Base-by-base conservation (phyloP, 2,329 filamentous ascomycete genomes). In the Alternaria gaisen region DNA sequence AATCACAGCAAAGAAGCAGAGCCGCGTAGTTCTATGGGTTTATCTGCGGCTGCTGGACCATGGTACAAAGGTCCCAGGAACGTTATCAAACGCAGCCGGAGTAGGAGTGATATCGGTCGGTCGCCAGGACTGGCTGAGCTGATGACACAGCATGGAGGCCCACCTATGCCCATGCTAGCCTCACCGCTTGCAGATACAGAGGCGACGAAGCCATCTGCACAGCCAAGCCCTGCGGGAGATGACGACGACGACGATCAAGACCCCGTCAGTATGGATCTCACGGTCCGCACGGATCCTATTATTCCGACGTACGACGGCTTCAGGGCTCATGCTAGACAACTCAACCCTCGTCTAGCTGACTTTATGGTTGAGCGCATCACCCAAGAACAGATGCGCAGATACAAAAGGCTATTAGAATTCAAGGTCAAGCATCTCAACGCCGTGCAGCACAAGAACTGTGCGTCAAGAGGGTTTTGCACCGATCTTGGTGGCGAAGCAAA, bases 341-440 rank as follows among this genome's bases (percentile, higher is more conserved):
- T 96, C 43, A 96, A 96, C 71, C 92, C 92, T n/a, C 81, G 84
- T 11, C 82, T 97, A 58, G 82, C 83, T n/a, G 80, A 84, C 9
- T 84, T 88, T 77, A 83, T 97, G 65, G 86, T 94, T 14, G 91
- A 95, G 30, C 89, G 93, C 46, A 91, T 97, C 67, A 91, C 91
- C 0, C 87, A 92, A 66, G 93, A 97, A 72, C 92, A 97, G 76
- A 82, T 90, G 47, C 83, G 88, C 60, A 87, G 93, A 56, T 97
- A 94, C 79, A 95, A 94, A 77, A 86, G 87, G 28, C 82, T 97
- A 16, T 82, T 94, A 30, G 89, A 88, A 38, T 82, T 85, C 63
- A 90, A 88, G 72, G 83, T 92, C 57, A 90, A 90, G 69, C 93
- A 97, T 72, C 81, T 88, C 1, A 83, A 85, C 47, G 83, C 84